These are phyloP conservation scores for Sugiyamaella chiloensis DNA, from an alignment of 805 yeast species.

Conservation along the genomic window DNA sequence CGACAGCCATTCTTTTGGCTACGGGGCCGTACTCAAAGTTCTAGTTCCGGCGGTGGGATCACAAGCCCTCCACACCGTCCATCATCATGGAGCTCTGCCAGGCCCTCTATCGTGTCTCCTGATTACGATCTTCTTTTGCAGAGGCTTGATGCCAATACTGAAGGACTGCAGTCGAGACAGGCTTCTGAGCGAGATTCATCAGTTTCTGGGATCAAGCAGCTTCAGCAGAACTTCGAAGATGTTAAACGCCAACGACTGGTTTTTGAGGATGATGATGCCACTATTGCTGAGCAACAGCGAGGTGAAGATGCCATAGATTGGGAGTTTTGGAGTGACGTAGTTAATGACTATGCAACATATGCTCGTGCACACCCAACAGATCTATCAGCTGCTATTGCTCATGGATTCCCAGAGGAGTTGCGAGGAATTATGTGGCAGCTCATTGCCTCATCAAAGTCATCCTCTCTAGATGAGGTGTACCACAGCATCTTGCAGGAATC, in stretches of 20 bases:
- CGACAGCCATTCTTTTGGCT: slow-evolving; percentile 33
- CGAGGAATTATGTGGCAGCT: slow-evolving; percentile 93
- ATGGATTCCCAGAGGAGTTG: slow-evolving; percentile 80
- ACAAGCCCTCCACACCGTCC: slow-evolving; percentile 2
- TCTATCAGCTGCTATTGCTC: slow-evolving; percentile 58
- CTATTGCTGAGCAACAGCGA: slow-evolving; percentile 9
- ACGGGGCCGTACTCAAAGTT: slow-evolving; percentile 14
- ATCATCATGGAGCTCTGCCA: slow-evolving; percentile 3
- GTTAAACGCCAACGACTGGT: slow-evolving; percentile 16
- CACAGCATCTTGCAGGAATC: slow-evolving; percentile 44
- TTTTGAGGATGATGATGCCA: slow-evolving; percentile 3
- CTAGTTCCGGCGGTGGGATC: neutral
- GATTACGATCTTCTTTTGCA: slow-evolving; percentile 59
- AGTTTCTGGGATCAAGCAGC: slow-evolving; percentile 40
- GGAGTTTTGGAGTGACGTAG: slow-evolving; percentile 82
- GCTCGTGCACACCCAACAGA: slow-evolving; percentile 59
- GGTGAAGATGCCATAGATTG: slow-evolving; percentile 27
- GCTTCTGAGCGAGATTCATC: slow-evolving; percentile 51
- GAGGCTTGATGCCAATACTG: slow-evolving; percentile 54
- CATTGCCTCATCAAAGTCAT: slow-evolving; percentile 72
- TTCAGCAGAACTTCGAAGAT: slow-evolving; percentile 34
- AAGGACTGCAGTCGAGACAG: slow-evolving; percentile 49
- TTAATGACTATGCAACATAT: slow-evolving; percentile 67
- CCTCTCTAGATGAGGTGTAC: slow-evolving; percentile 57
- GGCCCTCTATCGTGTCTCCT: slow-evolving; percentile 29